These are phyloP conservation scores for Magnusiomyces starmeri DNA, from an alignment of 1,139 yeast species.

Conservation along the genomic window DNA sequence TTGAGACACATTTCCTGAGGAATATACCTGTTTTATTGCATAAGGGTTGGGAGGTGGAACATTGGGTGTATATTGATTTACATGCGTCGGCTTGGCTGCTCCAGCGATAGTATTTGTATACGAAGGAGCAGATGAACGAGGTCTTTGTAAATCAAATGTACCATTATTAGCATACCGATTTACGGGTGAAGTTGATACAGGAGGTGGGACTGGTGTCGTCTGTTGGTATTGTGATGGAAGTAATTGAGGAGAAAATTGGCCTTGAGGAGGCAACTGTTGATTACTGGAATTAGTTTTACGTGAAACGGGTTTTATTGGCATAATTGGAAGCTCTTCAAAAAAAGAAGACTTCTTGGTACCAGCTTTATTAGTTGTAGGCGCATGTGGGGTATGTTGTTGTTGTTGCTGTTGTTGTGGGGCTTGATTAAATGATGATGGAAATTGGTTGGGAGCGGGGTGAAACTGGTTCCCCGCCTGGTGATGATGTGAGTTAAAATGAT, in stretches of 20 bases:
- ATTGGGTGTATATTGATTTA: constrained; percentile 13
- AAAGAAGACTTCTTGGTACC: constrained; percentile 40
- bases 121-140: not conserved
- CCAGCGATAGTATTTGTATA: not conserved
- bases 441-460: constrained; percentile 1
- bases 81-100: not conserved
- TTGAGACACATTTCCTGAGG: not conserved
- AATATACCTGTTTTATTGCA: not conserved
- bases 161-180: constrained; percentile 9
- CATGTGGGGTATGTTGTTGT: no score
- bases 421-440: constrained; percentile 1
- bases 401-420: not conserved
- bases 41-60: constrained; percentile 3
- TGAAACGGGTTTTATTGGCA: constrained; percentile 23
- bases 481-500: constrained; percentile 11
- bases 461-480: no score
- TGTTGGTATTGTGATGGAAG: constrained; percentile 16
- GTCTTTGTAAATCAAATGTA: not conserved
- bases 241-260: not conserved
- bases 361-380: constrained; percentile 13
- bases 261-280: constrained; percentile 8
- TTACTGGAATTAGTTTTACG: constrained; percentile 18
- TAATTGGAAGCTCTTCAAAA: constrained; percentile 49
- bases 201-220: no score
- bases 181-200: constrained; percentile 13